Percentiles rank a stretch among this genome's conserved stretches.
phyloP scores from a whole-genome alignment of 345 rosid genomes.

The Reutealis trisperma region DNA sequence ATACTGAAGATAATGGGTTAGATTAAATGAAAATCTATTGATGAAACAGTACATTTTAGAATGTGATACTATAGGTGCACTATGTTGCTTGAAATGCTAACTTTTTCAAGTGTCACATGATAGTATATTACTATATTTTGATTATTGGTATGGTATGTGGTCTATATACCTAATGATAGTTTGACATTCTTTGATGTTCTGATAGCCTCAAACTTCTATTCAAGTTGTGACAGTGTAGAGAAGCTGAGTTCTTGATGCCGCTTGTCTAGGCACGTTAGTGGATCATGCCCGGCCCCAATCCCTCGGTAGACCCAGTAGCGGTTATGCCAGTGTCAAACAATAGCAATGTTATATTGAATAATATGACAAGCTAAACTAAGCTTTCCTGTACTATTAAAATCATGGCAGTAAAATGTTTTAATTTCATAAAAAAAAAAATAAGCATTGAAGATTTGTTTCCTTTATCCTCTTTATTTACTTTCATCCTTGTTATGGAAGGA shows the following conservation, averaged over 20 bases:
- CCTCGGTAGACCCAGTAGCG: background rate
- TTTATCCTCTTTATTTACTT: background rate
- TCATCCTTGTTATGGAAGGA: background rate
- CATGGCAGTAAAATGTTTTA: background rate
- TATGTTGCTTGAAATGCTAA: background rate
- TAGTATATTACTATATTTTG: background rate
- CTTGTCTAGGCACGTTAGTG: background rate
- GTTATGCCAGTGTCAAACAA: background rate
- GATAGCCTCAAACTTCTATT: background rate
- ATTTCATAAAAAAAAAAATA: too few relatives aligned
- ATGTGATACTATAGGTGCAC: background rate
- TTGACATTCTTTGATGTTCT: background rate
- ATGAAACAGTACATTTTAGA: background rate
- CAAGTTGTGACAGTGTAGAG: background rate
- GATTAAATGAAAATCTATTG: background rate
- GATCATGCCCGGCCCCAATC: background rate
- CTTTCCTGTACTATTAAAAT: background rate
- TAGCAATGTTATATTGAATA: background rate
- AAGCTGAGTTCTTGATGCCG: background rate
- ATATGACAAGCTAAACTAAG: background rate
- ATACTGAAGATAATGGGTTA: background rate
- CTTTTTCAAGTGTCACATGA: background rate
- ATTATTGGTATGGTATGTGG: background rate
- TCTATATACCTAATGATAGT: background rate
- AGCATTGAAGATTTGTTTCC: background rate